A percentile compares a stretch with the other conserved stretches of the same genome.
These are phyloP conservation scores for Linum tenue DNA, from an alignment of 345 rosid species.

Conservation along the genomic window DNA sequence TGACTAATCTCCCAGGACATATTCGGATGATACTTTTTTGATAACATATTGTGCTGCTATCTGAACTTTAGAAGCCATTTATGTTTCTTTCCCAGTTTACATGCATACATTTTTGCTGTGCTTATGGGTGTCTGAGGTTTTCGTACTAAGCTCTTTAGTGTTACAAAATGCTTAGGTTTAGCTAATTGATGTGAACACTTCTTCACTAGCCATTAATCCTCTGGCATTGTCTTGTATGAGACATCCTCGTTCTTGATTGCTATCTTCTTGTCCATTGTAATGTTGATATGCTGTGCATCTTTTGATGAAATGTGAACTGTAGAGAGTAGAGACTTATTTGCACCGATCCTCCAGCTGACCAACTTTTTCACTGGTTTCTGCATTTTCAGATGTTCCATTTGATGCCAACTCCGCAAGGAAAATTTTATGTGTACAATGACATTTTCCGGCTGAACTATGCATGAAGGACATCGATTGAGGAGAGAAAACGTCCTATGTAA, in stretches of 20 bases:
- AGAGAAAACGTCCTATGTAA: neutral
- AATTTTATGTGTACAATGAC: conserved; percentile 81
- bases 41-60: too few species aligned
- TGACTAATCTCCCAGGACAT: neutral
- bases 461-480: conserved; percentile 26
- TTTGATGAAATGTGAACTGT: neutral
- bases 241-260: neutral
- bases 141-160: neutral
- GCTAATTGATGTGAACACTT: neutral
- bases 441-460: conserved; percentile 97
- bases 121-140: neutral
- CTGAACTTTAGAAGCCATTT: too few species aligned
- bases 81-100: too few species aligned
- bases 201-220: neutral
- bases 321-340: too few species aligned
- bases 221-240: neutral
- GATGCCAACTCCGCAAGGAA: conserved; percentile 95
- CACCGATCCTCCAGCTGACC: neutral
- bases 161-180: neutral
- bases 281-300: too few species aligned
- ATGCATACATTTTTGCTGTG: neutral
- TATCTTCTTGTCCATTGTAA: neutral
- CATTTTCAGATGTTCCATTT: conserved; percentile 79
- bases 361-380: neutral
- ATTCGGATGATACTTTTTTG: too few species aligned